These are phyloP conservation scores for Rostrohypoxylon terebratum DNA, from an alignment of 495 filamentous ascomycete species.

Conservation along the genomic window DNA sequence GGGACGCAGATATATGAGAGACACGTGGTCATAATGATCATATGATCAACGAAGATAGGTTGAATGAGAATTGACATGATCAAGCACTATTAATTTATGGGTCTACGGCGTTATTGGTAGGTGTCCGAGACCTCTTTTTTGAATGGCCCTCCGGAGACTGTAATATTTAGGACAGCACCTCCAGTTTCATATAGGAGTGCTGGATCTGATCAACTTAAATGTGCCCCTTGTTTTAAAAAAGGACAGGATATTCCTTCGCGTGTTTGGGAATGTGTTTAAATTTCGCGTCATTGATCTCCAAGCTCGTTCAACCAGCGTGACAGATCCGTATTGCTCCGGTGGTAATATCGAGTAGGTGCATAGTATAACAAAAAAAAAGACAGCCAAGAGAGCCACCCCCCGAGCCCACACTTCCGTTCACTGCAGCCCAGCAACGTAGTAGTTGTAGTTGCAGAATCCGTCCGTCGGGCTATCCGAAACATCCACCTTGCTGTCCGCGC, in stretches of 20 bases:
- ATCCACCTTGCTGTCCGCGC: constrained; percentile 17
- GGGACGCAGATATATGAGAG: constrained; percentile 14
- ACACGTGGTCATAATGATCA: constrained; percentile 36
- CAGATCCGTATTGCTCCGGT: no score
- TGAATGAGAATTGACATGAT: constrained; percentile 37
- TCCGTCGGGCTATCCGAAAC: constrained; percentile 16
- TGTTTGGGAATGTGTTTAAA: background rate
- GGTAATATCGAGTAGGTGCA: no score
- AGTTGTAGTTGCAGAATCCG: constrained; percentile 39
- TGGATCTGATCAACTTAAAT: background rate
- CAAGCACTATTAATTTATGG: background rate
- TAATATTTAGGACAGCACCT: background rate
- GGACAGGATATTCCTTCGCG: background rate
- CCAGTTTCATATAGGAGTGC: constrained; percentile 1
- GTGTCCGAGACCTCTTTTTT: background rate
- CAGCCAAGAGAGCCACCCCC: background rate
- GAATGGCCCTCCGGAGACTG: background rate
- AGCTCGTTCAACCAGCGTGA: no score
- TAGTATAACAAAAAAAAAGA: no score
- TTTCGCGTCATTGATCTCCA: background rate
- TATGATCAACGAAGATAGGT: constrained; percentile 33
- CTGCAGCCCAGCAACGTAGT: constrained; percentile 34
- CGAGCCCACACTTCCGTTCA: no score
- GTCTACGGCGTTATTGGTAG: background rate
- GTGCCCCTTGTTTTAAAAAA: background rate